Percentiles rank a stretch among this genome's conserved stretches.
Evolutionary conservation across 352 stramenopile genomes (phyloP).

Genomic region (Phytophthora pini): DNA sequence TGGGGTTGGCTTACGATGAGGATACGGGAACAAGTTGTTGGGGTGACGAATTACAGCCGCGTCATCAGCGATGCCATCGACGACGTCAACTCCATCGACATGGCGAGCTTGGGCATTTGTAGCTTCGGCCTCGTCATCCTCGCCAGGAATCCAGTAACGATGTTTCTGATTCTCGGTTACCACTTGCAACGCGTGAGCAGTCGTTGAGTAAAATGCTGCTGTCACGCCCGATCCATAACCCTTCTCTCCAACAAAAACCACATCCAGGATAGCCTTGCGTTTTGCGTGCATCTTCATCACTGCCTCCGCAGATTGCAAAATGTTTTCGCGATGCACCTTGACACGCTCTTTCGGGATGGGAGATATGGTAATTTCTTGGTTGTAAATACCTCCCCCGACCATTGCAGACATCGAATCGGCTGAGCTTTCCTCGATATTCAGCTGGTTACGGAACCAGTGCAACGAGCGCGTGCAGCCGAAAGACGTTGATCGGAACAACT

Average conservation of each 20-base stretch:
- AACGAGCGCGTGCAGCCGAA: slow-evolving; percentile 84
- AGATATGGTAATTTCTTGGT: slow-evolving; percentile 85
- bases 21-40: slow-evolving; percentile 82
- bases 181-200: slow-evolving; percentile 67
- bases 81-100: slow-evolving; percentile 5
- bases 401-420: slow-evolving; percentile 25
- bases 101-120: slow-evolving; percentile 12
- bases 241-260: slow-evolving; percentile 87
- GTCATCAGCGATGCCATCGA: slow-evolving; percentile 31
- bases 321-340: slow-evolving; percentile 79
- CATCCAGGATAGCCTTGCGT: slow-evolving; percentile 82
- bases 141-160: slow-evolving; percentile 68
- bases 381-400: slow-evolving; percentile 56
- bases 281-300: slow-evolving; percentile 90
- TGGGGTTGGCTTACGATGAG: slow-evolving; percentile 35
- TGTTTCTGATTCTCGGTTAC: slow-evolving; percentile 53
- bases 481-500: slow-evolving; percentile 76
- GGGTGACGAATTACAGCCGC: slow-evolving; percentile 72
- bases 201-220: slow-evolving; percentile 85
- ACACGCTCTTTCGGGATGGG: slow-evolving; percentile 89
- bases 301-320: slow-evolving; percentile 75
- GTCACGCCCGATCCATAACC: slow-evolving; percentile 88
- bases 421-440: slow-evolving; percentile 60
- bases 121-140: slow-evolving; percentile 43
- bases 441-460: slow-evolving; percentile 80